Percentiles rank a stretch among this genome's conserved stretches.
phyloP scores from a whole-genome alignment of 306 rosid species.

The Notholithocarpus densiflorus region DNA sequence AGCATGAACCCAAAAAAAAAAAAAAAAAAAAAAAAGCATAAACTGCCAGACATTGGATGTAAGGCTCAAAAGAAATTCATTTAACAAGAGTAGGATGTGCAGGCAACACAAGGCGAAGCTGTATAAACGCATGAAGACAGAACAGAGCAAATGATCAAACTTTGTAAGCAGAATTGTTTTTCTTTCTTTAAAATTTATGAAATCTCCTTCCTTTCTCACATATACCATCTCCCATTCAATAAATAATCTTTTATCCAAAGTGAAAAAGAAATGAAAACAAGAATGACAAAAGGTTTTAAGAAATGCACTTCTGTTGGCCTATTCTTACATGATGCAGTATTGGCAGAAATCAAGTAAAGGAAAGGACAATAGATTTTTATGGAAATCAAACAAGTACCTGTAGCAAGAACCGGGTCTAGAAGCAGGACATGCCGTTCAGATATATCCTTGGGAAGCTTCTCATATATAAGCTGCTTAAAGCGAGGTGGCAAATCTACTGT shows the following conservation, averaged over 20 bases:
- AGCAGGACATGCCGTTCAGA: constrained; percentile 98
- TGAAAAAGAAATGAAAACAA: background rate
- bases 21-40: background rate
- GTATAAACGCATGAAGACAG: background rate
- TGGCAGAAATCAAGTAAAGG: constrained; percentile 6
- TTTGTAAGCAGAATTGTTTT: background rate
- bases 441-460: constrained; percentile 94
- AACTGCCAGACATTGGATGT: background rate
- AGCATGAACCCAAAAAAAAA: background rate
- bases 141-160: background rate
- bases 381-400: constrained; percentile 52
- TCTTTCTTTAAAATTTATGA: background rate
- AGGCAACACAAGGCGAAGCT: background rate
- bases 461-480: constrained; percentile 82
- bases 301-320: background rate
- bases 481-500: constrained; percentile 19
- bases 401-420: constrained; percentile 97
- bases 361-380: constrained; percentile 1
- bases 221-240: background rate
- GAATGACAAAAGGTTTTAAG: background rate
- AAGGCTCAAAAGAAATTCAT: background rate
- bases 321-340: constrained; percentile 2
- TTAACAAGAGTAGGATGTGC: background rate
- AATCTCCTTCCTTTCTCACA: background rate
- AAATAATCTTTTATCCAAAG: background rate